Percentiles rank a stretch among this genome's conserved stretches.
These are phyloP conservation scores for Aspergillus carbonarius DNA, from an alignment of 2,329 filamentous ascomycete genomes.

Conservation along the genomic window DNA sequence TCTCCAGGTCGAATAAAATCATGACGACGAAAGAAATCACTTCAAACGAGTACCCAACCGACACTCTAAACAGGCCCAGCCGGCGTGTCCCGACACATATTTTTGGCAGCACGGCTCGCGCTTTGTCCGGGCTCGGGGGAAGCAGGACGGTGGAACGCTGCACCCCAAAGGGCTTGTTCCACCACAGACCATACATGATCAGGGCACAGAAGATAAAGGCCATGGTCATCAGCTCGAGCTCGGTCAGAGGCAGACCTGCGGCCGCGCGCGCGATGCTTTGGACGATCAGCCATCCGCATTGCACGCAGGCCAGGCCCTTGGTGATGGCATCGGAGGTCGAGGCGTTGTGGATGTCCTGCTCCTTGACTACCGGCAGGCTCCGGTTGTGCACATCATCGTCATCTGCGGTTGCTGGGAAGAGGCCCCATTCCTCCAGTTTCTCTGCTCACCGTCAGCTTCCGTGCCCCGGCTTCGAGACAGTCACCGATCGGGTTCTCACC, in stretches of 20 bases:
- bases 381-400: neutral
- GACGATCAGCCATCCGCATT: neutral
- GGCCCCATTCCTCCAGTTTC: neutral
- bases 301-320: neutral
- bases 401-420: neutral
- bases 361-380: neutral
- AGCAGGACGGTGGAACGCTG: neutral
- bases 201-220: neutral
- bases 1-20: neutral
- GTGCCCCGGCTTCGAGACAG: neutral
- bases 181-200: conserved; percentile 5
- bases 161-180: neutral
- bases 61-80: no score
- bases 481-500: no score
- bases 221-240: conserved; percentile 1
- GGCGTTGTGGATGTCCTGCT: neutral
- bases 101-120: neutral
- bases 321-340: neutral
- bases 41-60: neutral
- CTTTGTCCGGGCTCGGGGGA: neutral
- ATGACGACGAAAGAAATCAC: neutral
- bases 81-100: no score
- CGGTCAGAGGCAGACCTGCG: neutral
- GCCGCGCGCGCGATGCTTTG: neutral
- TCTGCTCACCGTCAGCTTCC: neutral